Percentiles rank a stretch among this genome's conserved stretches.
Conservation (phyloP, 305 asterid genomes). For the Fraxinus angustifolia region DNA sequence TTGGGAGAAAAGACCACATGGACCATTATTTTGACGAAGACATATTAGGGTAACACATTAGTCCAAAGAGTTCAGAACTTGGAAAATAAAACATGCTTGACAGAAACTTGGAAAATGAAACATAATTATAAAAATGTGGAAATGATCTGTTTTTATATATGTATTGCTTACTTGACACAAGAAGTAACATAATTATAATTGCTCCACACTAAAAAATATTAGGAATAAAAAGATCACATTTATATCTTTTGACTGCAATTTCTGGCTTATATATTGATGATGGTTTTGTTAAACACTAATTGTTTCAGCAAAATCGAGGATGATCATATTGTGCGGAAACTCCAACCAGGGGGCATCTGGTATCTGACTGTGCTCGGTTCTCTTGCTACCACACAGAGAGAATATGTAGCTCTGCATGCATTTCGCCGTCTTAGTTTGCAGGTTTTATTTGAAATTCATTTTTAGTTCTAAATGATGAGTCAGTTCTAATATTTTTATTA, state of each 20-base stretch:
- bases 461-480: not conserved
- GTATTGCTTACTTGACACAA: not conserved
- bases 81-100: not conserved
- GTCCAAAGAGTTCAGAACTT: not conserved
- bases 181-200: not conserved
- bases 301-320: constrained; percentile 60
- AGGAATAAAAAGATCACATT: not conserved
- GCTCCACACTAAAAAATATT: not conserved
- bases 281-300: constrained; percentile 9
- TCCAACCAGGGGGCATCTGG: constrained; percentile 84
- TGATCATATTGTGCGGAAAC: constrained; percentile 85
- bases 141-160: not conserved
- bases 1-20: not conserved
- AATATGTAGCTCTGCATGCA: constrained; percentile 88
- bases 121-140: not conserved
- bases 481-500: not conserved
- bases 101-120: not conserved
- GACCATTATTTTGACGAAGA: not conserved
- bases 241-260: not conserved
- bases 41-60: not conserved
- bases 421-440: constrained; percentile 88
- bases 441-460: constrained; percentile 40
- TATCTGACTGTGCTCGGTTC: constrained; percentile 84
- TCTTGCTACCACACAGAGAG: constrained; percentile 94
- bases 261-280: constrained; percentile 17